Percentiles rank a stretch among this genome's conserved stretches.
phyloP scores from a whole-genome alignment of 202 grass and related monocot species.

The Setaria italica region DNA sequence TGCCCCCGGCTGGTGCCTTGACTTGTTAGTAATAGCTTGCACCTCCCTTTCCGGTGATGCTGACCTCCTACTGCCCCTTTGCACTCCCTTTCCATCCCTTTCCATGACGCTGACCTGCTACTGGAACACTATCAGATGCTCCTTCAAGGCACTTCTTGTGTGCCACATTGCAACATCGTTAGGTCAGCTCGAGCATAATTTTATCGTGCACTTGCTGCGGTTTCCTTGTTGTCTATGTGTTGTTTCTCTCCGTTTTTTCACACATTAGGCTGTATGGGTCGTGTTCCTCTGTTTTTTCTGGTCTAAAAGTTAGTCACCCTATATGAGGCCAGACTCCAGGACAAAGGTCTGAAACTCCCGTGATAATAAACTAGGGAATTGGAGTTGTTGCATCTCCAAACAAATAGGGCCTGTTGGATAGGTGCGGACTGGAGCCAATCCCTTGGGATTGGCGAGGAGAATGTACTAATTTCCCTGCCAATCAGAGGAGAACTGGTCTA shows the following conservation, averaged over 20 bases:
- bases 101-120: slow-evolving; percentile 38
- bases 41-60: slow-evolving; percentile 47
- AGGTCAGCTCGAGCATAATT: slow-evolving; percentile 35
- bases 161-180: slow-evolving; percentile 36
- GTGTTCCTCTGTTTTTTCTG: background rate
- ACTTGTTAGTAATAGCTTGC: slow-evolving; percentile 53
- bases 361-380: background rate
- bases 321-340: slow-evolving; percentile 1
- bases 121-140: slow-evolving; percentile 52
- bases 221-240: background rate
- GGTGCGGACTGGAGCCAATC: background rate
- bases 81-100: slow-evolving; percentile 46
- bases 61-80: slow-evolving; percentile 45
- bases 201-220: slow-evolving; percentile 1
- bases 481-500: background rate
- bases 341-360: background rate
- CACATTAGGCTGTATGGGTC: background rate
- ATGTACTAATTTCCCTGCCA: background rate
- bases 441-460: background rate
- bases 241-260: background rate
- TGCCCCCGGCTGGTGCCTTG: slow-evolving; percentile 40
- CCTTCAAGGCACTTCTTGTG: slow-evolving; percentile 44
- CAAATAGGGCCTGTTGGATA: background rate
- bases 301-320: background rate
- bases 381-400: slow-evolving; percentile 19